Base-by-base conservation (phyloP, 768 basidiomycete species). In the Coprinopsis marcescibilis region DNA sequence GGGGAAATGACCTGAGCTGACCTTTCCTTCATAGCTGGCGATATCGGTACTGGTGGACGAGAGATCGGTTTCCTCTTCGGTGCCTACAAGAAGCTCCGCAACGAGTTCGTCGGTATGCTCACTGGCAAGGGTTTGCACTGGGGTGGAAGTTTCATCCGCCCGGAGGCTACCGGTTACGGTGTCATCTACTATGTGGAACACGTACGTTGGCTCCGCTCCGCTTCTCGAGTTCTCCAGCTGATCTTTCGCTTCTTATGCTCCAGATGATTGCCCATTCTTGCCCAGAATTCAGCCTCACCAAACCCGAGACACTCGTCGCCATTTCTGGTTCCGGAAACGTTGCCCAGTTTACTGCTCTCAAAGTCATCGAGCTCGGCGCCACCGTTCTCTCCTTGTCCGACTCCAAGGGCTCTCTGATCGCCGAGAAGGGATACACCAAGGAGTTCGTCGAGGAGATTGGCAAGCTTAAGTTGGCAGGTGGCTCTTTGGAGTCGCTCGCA, bases 1-100 rank as follows among this genome's bases (percentile, higher is more conserved):
- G 32, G n/a, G 41, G 14, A 50, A 35, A 32, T 21, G 34, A 39
- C 29, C 14, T 23, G 13, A 4, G 2, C 49, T 41, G 14, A 30
- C 52, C 23, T 36, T 25, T 41, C 11, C 21, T 46, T 39, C 8
- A 35, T 21, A 71, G 80, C 80, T 55, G 80, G 80, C 35, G 78
- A 86, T 57, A 86, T 88, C 52, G 85, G 85, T 52, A 82, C 80
- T 50, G 84, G 84, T 53, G 84, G 75, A 32, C 74, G 85, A 49
- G 85, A 88, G 66, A 78, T 86, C 53, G 85, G 80, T 26, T 88
- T 69, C 76, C 68, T 87, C 60, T 87, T 84, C 57, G 84, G 85
- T 55, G 81, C 82, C 25, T 88, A 88, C 75, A 86, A 83, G 73
- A 79, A 77, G 61, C 66, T 78, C 60, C 68, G 74, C 52, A 85